Conservation (phyloP, 148 eudicot species). For the Camellia japonica region DNA sequence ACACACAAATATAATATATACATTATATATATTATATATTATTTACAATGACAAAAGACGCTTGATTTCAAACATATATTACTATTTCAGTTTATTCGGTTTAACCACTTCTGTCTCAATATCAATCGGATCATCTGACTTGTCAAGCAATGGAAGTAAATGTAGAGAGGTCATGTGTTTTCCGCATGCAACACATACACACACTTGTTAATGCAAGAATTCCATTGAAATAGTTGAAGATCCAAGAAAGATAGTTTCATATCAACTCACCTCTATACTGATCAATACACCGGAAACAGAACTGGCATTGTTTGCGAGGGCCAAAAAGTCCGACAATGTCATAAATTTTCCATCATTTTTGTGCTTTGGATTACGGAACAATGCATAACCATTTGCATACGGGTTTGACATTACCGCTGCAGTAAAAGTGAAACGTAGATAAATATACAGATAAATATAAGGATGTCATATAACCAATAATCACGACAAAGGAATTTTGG, state of each 20-base stretch:
- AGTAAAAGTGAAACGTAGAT: constrained; percentile 17
- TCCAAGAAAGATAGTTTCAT: not conserved
- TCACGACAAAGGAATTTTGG: not conserved
- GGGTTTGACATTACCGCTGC: constrained; percentile 71
- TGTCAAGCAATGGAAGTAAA: not conserved
- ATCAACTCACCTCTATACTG: constrained; percentile 72
- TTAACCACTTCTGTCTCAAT: not conserved
- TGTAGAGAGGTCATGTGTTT: not conserved
- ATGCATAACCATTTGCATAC: constrained; percentile 10
- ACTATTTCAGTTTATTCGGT: not conserved
- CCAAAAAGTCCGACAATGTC: constrained; percentile 51
- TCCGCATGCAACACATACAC: not conserved
- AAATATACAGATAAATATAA: not conserved
- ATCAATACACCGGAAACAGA: constrained; percentile 71
- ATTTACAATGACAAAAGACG: no score
- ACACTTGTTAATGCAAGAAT: not conserved
- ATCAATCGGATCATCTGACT: not conserved
- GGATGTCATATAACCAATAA: not conserved
- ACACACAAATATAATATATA: no score
- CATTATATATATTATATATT: no score
- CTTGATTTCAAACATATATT: no score
- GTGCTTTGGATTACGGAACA: constrained; percentile 59
- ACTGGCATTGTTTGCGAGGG: constrained; percentile 46
- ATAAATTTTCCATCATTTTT: constrained; percentile 40
- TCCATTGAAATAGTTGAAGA: not conserved